phyloP scores from a whole-genome alignment of 1,139 yeast species.

The Yamadazyma buinensis region DNA sequence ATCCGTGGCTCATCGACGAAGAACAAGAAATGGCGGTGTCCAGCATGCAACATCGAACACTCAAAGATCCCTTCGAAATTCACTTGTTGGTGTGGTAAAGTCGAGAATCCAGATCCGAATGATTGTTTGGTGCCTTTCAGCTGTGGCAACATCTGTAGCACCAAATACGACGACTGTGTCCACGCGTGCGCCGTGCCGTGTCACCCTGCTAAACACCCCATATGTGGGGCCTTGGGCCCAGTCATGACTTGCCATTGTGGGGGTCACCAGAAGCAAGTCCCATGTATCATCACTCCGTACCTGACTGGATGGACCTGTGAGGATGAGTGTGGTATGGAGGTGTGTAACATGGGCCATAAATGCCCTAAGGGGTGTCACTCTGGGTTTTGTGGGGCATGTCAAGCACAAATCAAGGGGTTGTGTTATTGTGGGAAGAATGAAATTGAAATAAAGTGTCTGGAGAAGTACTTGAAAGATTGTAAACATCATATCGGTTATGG shows the following conservation, averaged over 20 bases:
- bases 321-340: slow-evolving; percentile 53
- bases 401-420: slow-evolving; percentile 27
- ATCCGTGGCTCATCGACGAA: slow-evolving; percentile 60
- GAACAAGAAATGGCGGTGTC: slow-evolving; percentile 73
- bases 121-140: slow-evolving; percentile 73
- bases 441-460: slow-evolving; percentile 45
- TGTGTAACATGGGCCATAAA: slow-evolving; percentile 68
- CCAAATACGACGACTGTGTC: slow-evolving; percentile 53
- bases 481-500: slow-evolving; percentile 60
- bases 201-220: slow-evolving; percentile 88
- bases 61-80: slow-evolving; percentile 54
- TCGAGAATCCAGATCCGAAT: slow-evolving; percentile 53
- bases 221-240: slow-evolving; percentile 78
- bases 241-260: slow-evolving; percentile 75
- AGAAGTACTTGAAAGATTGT: slow-evolving; percentile 34
- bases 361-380: slow-evolving; percentile 55
- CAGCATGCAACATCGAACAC: slow-evolving; percentile 67
- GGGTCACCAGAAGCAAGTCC: slow-evolving; percentile 57
- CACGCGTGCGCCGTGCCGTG: slow-evolving; percentile 76
- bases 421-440: slow-evolving; percentile 76
- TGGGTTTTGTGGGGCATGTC: slow-evolving; percentile 79
- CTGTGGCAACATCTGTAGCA: slow-evolving; percentile 81
- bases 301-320: slow-evolving; percentile 67
- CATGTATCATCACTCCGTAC: slow-evolving; percentile 71
- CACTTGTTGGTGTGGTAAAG: slow-evolving; percentile 91